phyloP scores from a whole-genome alignment of 768 basidiomycete genomes.

The Mycena rosella region DNA sequence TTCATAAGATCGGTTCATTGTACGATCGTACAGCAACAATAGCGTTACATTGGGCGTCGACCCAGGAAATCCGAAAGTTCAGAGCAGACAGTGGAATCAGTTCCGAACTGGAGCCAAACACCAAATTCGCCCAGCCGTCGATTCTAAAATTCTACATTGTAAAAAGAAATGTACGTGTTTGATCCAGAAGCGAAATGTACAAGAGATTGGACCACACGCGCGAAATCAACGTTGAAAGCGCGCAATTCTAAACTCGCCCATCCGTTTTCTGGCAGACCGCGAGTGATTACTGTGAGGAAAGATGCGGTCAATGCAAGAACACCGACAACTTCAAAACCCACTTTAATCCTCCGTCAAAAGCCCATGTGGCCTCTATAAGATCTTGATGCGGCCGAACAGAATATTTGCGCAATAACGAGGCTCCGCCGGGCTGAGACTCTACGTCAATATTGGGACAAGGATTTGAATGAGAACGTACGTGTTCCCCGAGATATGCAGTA shows the following conservation, averaged over 20 bases:
- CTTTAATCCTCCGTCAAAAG: slow-evolving; percentile 81
- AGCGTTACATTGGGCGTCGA: too few relatives aligned
- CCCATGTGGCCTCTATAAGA: slow-evolving; percentile 67
- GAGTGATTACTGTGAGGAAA: slow-evolving; percentile 61
- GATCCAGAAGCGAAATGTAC: background rate
- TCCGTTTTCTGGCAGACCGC: slow-evolving; percentile 62
- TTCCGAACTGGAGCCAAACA: too few relatives aligned
- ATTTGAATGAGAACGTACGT: slow-evolving; percentile 61
- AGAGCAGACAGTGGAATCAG: too few relatives aligned
- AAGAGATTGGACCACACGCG: background rate
- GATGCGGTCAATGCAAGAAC: background rate
- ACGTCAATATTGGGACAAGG: slow-evolving; percentile 7
- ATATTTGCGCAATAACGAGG: slow-evolving; percentile 65
- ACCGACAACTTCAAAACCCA: background rate
- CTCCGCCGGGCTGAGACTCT: slow-evolving; percentile 72
- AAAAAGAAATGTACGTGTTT: background rate
- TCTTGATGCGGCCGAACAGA: slow-evolving; percentile 44
- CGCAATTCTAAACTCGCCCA: slow-evolving; percentile 65
- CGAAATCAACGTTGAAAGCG: slow-evolving; percentile 42
- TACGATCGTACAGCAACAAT: too few relatives aligned
- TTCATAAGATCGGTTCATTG: too few relatives aligned
- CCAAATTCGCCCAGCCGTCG: too few relatives aligned
- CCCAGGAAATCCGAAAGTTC: too few relatives aligned
- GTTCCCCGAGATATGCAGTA: slow-evolving; percentile 71
- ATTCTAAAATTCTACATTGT: background rate